Evolutionary conservation across 768 basidiomycete genomes (phyloP).

Genomic region (Trametopsis cervina): DNA sequence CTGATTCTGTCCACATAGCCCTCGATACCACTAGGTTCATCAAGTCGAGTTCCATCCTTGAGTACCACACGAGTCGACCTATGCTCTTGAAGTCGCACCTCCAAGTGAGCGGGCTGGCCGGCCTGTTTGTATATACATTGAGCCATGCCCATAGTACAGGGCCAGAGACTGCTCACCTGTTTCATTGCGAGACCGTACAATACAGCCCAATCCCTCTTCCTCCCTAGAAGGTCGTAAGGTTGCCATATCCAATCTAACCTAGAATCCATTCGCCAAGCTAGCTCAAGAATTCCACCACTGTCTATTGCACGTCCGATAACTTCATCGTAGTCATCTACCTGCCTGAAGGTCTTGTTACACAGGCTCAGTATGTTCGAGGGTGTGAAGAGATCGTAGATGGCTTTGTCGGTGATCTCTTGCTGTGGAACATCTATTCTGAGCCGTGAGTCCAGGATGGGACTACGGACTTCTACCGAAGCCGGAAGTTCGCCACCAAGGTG

Average conservation of each 20-base stretch:
- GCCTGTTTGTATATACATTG: constrained; percentile 23
- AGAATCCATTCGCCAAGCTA: constrained; percentile 73
- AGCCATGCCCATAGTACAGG: background rate
- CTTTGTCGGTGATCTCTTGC: constrained; percentile 30
- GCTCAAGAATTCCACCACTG: constrained; percentile 53
- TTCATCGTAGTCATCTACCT: constrained; percentile 54
- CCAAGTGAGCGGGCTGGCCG: constrained; percentile 45
- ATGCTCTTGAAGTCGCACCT: constrained; percentile 73
- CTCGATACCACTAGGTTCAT: constrained; percentile 79
- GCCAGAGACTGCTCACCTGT: constrained; percentile 42
- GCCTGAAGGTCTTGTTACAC: constrained; percentile 49
- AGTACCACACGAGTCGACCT: constrained; percentile 38
- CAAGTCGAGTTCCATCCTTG: constrained; percentile 40
- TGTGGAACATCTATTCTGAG: constrained; percentile 66
- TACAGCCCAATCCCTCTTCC: constrained; percentile 61
- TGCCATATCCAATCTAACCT: constrained; percentile 86
- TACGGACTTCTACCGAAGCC: constrained; percentile 56
- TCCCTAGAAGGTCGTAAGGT: constrained; percentile 56
- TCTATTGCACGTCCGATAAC: constrained; percentile 47
- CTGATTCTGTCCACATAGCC: constrained; percentile 76
- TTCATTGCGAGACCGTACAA: constrained; percentile 69
- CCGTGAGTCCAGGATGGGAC: constrained; percentile 58
- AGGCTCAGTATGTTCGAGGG: constrained; percentile 55
- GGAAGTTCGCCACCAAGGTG: constrained; percentile 71
- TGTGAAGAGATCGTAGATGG: constrained; percentile 45